These are phyloP conservation scores for Nemania sp. DNA, from an alignment of 2,329 filamentous ascomycete genomes.

Conservation along the genomic window DNA sequence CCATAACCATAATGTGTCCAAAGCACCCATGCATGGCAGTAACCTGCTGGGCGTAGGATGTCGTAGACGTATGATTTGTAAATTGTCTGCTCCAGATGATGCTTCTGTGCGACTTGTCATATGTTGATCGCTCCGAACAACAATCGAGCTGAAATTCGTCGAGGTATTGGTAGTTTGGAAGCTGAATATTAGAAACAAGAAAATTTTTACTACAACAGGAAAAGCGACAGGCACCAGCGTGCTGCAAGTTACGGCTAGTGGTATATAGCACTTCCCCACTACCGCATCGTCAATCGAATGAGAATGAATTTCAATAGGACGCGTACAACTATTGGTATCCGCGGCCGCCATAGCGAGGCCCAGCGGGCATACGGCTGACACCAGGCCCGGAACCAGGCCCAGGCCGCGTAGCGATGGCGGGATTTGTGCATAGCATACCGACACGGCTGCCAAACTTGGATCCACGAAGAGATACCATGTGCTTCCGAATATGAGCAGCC, in stretches of 20 bases:
- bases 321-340: constrained; percentile 64
- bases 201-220: constrained; percentile 32
- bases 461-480: constrained; percentile 98
- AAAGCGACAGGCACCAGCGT: constrained; percentile 22
- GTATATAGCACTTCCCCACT: constrained; percentile 8
- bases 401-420: constrained; percentile 86
- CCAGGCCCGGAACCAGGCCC: constrained; percentile 82
- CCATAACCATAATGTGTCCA: constrained; percentile 73
- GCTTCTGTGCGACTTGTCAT: constrained; percentile 60
- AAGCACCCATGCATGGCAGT: constrained; percentile 63
- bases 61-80: constrained; percentile 66
- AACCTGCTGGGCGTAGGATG: constrained; percentile 67
- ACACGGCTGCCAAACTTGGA: constrained; percentile 99
- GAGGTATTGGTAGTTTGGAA: constrained; percentile 41
- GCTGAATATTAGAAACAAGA: constrained; percentile 39
- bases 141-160: constrained; percentile 50
- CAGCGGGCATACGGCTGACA: constrained; percentile 69
- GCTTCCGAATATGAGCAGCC: constrained; percentile 93
- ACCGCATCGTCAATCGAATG: constrained; percentile 24
- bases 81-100: constrained; percentile 65
- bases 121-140: constrained; percentile 56
- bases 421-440: constrained; percentile 98
- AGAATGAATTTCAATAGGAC: constrained; percentile 28
- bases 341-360: constrained; percentile 66
- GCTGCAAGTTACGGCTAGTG: constrained; percentile 27